These are phyloP conservation scores for Xanthoparmelia taractica DNA, from an alignment of 495 filamentous ascomycete genomes.

Conservation along the genomic window DNA sequence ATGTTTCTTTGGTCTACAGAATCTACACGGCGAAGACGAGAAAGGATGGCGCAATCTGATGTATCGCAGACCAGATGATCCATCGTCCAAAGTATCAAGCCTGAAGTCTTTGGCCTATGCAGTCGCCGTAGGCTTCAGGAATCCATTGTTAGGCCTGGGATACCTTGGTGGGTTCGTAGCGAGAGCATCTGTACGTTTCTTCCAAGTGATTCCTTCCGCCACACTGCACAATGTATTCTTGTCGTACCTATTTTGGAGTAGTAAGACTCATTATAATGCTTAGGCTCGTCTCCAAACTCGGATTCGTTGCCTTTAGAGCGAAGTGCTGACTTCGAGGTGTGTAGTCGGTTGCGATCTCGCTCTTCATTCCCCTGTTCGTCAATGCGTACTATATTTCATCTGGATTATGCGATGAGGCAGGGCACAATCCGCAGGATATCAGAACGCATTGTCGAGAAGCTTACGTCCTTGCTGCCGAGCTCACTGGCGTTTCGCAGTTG, in stretches of 20 bases:
- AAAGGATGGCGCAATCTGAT: conserved; percentile 49
- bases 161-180: conserved; percentile 95
- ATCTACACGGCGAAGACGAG: conserved; percentile 66
- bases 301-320: neutral
- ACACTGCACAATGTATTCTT: neutral
- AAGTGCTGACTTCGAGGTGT: neutral
- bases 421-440: conserved; percentile 48
- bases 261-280: neutral
- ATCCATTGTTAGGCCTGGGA: conserved; percentile 70
- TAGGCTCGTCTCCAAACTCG: too few relatives aligned
- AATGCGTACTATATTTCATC: conserved; percentile 82
- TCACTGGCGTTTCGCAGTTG: conserved; percentile 84
- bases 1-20: conserved; percentile 73
- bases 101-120: conserved; percentile 48
- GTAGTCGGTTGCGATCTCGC: conserved; percentile 78
- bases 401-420: conserved; percentile 58
- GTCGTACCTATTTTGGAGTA: too few relatives aligned
- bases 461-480: conserved; percentile 72
- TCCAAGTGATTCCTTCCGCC: neutral
- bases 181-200: conserved; percentile 54
- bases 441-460: conserved; percentile 75
- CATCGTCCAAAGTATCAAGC: neutral
- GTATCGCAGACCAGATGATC: neutral
- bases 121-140: conserved; percentile 61
- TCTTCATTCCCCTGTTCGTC: conserved; percentile 87